These are phyloP conservation scores for Microthyrium microscopicum DNA, from an alignment of 2,329 filamentous ascomycete genomes.

Conservation along the genomic window DNA sequence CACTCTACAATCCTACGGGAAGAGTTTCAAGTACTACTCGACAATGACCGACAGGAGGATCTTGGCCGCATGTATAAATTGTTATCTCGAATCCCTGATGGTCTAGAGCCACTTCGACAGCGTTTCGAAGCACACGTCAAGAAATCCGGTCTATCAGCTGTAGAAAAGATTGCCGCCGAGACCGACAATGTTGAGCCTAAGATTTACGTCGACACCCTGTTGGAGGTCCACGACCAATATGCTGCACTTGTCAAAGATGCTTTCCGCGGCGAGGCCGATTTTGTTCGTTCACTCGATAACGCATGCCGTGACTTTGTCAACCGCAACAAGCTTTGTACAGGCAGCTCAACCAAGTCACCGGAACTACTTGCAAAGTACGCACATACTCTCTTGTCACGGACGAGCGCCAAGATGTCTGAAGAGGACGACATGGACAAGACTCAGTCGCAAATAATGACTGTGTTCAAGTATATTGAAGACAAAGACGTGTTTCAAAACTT, in stretches of 20 bases:
- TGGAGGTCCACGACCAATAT: slow-evolving; percentile 90
- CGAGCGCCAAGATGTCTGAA: slow-evolving; percentile 68
- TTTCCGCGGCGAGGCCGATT: slow-evolving; percentile 91
- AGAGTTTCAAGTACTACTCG: slow-evolving; percentile 85
- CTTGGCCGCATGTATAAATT: slow-evolving; percentile 94
- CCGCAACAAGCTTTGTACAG: slow-evolving; percentile 88
- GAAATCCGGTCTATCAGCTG: slow-evolving; percentile 72
- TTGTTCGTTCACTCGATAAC: slow-evolving; percentile 89
- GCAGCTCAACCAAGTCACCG: slow-evolving; percentile 82
- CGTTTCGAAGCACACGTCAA: slow-evolving; percentile 88
- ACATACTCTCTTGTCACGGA: slow-evolving; percentile 83
- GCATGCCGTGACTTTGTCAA: slow-evolving; percentile 97
- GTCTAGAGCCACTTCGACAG: slow-evolving; percentile 70
- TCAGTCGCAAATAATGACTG: slow-evolving; percentile 88
- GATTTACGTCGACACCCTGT: slow-evolving; percentile 84
- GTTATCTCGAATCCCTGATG: slow-evolving; percentile 74
- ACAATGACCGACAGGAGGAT: slow-evolving; percentile 89
- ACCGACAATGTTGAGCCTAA: slow-evolving; percentile 89
- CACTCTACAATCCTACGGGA: slow-evolving; percentile 77
- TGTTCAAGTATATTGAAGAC: slow-evolving; percentile 99
- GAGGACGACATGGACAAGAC: slow-evolving; percentile 86
- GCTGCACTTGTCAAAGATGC: slow-evolving; percentile 79
- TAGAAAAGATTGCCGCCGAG: slow-evolving; percentile 78
- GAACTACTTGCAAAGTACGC: slow-evolving; percentile 92
- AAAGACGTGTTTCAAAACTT: slow-evolving; percentile 99